Percentiles rank a stretch among this genome's conserved stretches.
Evolutionary conservation across 1,284 basidiomycete species (phyloP).

Genomic region (Xerocomus minutiporus): DNA sequence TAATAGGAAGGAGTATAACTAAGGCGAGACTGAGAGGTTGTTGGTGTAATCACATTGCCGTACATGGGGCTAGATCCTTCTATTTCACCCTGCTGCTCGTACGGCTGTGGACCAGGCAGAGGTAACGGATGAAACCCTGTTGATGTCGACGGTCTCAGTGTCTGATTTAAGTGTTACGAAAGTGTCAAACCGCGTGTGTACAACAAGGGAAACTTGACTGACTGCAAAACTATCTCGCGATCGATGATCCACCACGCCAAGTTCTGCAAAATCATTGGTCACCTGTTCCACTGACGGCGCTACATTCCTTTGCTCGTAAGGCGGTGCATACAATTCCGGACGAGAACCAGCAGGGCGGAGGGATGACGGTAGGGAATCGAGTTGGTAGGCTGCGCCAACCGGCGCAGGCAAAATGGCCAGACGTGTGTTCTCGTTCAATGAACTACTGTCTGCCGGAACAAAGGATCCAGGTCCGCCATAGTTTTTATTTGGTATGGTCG

Average conservation of each 20-base stretch:
- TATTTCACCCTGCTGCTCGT: constrained; percentile 26
- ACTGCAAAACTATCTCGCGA: constrained; percentile 65
- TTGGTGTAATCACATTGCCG: constrained; percentile 38
- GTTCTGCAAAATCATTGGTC: constrained; percentile 59
- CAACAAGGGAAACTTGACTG: constrained; percentile 29
- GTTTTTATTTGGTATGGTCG: constrained; percentile 49
- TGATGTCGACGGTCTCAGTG: constrained; percentile 42
- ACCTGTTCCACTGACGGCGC: constrained; percentile 46
- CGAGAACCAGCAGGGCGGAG: constrained; percentile 57
- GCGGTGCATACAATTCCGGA: constrained; percentile 68
- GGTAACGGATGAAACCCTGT: constrained; percentile 34
- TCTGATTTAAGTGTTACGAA: constrained; percentile 33
- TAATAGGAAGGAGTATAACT: constrained; percentile 43
- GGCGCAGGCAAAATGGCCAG: constrained; percentile 36
- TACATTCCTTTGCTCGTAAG: constrained; percentile 51
- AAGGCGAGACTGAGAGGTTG: constrained; percentile 33
- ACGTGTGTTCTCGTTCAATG: constrained; percentile 22
- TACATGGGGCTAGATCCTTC: constrained; percentile 28
- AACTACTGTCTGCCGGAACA: constrained; percentile 47
- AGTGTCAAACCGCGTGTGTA: constrained; percentile 8
- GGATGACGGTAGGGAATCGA: constrained; percentile 54
- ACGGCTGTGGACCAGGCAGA: constrained; percentile 26
- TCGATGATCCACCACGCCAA: constrained; percentile 49
- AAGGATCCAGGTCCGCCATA: constrained; percentile 78
- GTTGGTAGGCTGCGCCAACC: constrained; percentile 38